Evolutionary conservation across 2,329 filamentous ascomycete species (phyloP), one percentile per base, ranked within the genome.

Genomic region (Colletotrichum filicis): DNA sequence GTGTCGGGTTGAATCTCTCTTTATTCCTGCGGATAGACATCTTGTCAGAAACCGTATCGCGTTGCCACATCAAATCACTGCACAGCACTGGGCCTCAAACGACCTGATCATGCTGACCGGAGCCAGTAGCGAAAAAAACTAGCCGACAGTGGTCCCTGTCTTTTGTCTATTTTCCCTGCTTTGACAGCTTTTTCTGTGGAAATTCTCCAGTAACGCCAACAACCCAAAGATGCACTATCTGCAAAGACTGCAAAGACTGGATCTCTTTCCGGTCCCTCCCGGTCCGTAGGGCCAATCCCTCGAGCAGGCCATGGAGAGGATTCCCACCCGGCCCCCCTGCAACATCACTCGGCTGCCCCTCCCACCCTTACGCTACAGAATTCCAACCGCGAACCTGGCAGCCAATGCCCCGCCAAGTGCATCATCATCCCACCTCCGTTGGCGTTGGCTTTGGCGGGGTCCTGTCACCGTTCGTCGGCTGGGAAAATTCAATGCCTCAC

Each of bases 341-440:
- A 19, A 42, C 57, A 16, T 60, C 57, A 24, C 59, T 28, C 30
- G 22, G 19, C 26, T 5, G 55, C 26, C 30, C 46, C 35, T 35
- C 68, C 68, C 37, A 68, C 56, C 57, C 11, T 12, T 24, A 16
- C 60, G 30, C 60, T 35, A 19, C 19, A 42, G 37, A 42, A 42
- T 55, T 24, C 30, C 42, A 64, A 52, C 24, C 26, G 59, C 55
- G 55, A 65, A 63, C 46, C 59, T 64, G 70, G 70, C 53, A 69
- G 66, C 59, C 32, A 22, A n/a, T 66, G 66, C 71, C 71, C 71
- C 66, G 61, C 71, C 49, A 59, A 61, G 49, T 66, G 60, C 71
- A 71, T 73, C 66, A 65, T 73, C 71, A 71, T 66, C 67, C 71
- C 67, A 73, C 71, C 49, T 66, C n/a, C 46, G 35, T 61, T 49